Evolutionary conservation across 371 early-diverging fungal species (phyloP).

Genomic region (Syncephalastrum monosporum): DNA sequence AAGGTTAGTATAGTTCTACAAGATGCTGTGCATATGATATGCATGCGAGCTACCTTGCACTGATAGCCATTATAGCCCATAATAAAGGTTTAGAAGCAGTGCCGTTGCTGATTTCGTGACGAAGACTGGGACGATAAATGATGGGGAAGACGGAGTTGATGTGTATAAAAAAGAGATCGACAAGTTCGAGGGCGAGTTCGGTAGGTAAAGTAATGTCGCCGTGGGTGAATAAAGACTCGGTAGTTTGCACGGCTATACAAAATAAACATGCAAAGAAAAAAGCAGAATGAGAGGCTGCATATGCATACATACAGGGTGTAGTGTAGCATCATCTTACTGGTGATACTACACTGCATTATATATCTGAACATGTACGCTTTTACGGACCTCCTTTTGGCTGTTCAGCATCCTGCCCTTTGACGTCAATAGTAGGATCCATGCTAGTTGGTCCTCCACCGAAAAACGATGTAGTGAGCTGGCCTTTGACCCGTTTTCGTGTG

Average conservation of each 20-base stretch:
- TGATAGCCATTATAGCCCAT: constrained; percentile 46
- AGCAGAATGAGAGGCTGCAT: background rate
- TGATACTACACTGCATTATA: too few relatives aligned
- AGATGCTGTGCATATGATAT: background rate
- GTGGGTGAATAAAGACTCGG: background rate
- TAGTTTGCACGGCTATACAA: background rate
- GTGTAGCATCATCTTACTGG: too few relatives aligned
- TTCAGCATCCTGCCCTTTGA: too few relatives aligned
- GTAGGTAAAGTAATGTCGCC: constrained; percentile 18
- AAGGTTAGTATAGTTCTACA: background rate
- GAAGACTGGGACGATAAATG: constrained; percentile 44
- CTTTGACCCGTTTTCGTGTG: too few relatives aligned
- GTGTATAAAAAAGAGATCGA: constrained; percentile 60
- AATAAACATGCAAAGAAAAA: background rate
- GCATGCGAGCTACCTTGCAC: constrained; percentile 31
- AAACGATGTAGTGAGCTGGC: too few relatives aligned
- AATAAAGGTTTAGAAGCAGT: constrained; percentile 39
- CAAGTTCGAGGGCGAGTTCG: constrained; percentile 52
- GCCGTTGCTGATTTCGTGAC: constrained; percentile 29
- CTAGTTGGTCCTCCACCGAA: too few relatives aligned
- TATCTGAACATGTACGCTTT: too few relatives aligned
- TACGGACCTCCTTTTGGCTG: too few relatives aligned
- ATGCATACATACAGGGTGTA: background rate
- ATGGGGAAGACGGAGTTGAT: constrained; percentile 57
- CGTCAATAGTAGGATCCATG: too few relatives aligned